Percentiles rank a stretch among this genome's conserved stretches.
Conservation (phyloP, 1,284 basidiomycete genomes). For the Fomitopsis betulina region DNA sequence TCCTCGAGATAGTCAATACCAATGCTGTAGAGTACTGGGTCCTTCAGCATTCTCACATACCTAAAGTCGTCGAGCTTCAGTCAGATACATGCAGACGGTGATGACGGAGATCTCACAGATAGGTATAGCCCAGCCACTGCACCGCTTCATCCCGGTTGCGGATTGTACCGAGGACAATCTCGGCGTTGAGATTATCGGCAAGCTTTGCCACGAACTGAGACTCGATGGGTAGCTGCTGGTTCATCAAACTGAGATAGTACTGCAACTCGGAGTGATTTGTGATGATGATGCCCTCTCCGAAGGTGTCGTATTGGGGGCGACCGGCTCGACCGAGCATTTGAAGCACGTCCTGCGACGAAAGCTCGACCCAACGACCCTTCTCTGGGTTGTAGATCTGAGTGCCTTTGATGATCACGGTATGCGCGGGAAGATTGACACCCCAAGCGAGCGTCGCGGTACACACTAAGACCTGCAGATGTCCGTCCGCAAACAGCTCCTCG, state of each 20-base stretch:
- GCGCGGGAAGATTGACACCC: slow-evolving; percentile 98
- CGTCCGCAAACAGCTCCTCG: slow-evolving; percentile 93
- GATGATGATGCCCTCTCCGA: slow-evolving; percentile 97
- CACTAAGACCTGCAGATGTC: slow-evolving; percentile 91
- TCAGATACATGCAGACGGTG: not conserved
- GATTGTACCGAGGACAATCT: slow-evolving; percentile 95
- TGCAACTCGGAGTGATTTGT: slow-evolving; percentile 97
- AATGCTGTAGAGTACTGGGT: slow-evolving; percentile 87
- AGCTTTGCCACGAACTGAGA: slow-evolving; percentile 91
- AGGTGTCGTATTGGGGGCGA: slow-evolving; percentile 96
- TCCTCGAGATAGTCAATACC: slow-evolving; percentile 90
- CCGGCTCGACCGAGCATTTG: slow-evolving; percentile 99
- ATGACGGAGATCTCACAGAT: slow-evolving; percentile 56
- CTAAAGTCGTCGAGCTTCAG: slow-evolving; percentile 30
- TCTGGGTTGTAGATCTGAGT: slow-evolving; percentile 99
- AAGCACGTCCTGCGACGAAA: slow-evolving; percentile 94
- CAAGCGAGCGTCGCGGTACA: slow-evolving; percentile 98
- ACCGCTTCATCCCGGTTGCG: slow-evolving; percentile 97
- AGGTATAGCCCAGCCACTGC: slow-evolving; percentile 95
- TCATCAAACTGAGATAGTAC: slow-evolving; percentile 92
- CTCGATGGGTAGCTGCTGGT: slow-evolving; percentile 97
- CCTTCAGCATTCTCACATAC: slow-evolving; percentile 95
- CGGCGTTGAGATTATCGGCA: slow-evolving; percentile 96
- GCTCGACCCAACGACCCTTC: slow-evolving; percentile 96
- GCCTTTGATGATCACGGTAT: slow-evolving; percentile 99